These are phyloP conservation scores for Fraxinus excelsior DNA, from an alignment of 257 asterid species.

Conservation along the genomic window DNA sequence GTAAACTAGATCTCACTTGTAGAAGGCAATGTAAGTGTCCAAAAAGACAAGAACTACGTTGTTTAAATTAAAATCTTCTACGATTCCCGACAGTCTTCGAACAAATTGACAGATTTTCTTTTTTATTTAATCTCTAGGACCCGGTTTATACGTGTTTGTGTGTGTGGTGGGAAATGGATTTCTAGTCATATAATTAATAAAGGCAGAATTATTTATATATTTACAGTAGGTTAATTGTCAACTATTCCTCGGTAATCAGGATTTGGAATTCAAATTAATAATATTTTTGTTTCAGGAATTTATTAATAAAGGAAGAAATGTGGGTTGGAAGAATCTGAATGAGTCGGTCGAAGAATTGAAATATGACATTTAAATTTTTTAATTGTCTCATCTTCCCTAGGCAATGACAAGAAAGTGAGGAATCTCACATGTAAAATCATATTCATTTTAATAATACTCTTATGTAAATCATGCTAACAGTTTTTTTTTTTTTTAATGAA, in stretches of 20 bases:
- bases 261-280: conserved; percentile 12
- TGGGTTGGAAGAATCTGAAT: conserved; percentile 41
- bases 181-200: not conserved
- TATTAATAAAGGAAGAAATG: conserved; percentile 19
- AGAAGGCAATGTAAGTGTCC: no score
- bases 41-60: not conserved
- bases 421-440: not conserved
- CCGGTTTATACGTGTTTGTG: not conserved
- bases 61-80: not conserved
- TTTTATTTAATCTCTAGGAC: not conserved
- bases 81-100: not conserved
- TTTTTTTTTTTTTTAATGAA: no score
- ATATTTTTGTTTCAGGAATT: not conserved
- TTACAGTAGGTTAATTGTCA: conserved; percentile 34
- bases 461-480: no score
- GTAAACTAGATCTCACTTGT: no score
- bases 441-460: not conserved
- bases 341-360: conserved; percentile 20
- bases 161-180: conserved; percentile 24
- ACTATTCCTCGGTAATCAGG: conserved; percentile 38
- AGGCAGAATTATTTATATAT: not conserved
- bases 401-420: conserved; percentile 5
- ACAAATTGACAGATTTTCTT: not conserved
- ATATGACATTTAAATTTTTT: not conserved
- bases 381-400: conserved; percentile 25